Evolutionary conservation across 306 rosid species (phyloP), one percentile per base, ranked within the genome.

Genomic region (Carpinus fangiana): DNA sequence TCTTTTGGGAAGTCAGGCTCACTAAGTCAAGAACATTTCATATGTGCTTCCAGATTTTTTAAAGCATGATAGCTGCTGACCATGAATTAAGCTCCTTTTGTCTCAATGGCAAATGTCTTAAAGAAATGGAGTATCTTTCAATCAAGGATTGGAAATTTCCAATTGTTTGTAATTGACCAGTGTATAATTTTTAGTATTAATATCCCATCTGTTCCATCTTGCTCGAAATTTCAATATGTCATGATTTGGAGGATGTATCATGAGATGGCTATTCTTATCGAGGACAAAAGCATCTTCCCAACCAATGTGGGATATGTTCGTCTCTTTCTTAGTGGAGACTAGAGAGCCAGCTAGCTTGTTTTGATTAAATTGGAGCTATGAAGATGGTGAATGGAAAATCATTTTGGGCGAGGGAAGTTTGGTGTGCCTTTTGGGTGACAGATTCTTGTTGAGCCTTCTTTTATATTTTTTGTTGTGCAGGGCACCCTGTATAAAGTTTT

Each of bases 1-100:
- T 59, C 51, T 51, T 76, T 59, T 36, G 51, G 53, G 56, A 59
- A 56, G 77, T 61, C 65, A 60, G 23, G 5, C 64, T 64, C 43
- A 60, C 21, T 26, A 67, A 38, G 50, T 31, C 72, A 41, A 67
- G 47, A 59, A 21, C 17, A 5, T 43, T 67, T 41, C 48, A n/a
- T 18, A 1, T 5, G 18, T 62, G 10, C 16, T 41, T 67, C 52
- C 72, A 67, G 18, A 67, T n/a, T 17, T 41, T 67, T 41, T 17
- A 48, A 41, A 11, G 10, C 72, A 10, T 41, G 51, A 18, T 34
- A 66, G 51, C 72, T 8, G 41, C 48, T 38, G n/a, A 67, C 5
- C n/a, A 17, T 41, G 51, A 18, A 18, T 67, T 67, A 67, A 67
- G 51, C 52, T 67, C 28, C 14, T 38, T 47, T 41, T 67, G 70